Evolutionary conservation across 2,329 filamentous ascomycete genomes (phyloP).

Genomic region (Helotiales sp.): DNA sequence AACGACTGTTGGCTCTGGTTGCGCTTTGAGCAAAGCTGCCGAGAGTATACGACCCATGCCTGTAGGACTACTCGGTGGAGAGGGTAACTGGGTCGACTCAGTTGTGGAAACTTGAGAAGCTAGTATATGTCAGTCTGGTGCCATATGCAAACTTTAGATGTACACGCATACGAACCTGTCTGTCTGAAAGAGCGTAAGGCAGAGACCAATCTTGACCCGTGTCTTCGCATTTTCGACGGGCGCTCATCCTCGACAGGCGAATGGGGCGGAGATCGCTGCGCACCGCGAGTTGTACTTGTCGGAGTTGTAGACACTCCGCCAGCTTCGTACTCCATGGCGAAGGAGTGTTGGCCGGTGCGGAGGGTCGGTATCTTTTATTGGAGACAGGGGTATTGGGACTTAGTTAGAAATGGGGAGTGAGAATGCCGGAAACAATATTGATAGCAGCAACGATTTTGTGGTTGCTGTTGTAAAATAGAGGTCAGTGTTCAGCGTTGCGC

Average conservation of each 20-base stretch:
- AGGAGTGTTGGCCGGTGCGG: background rate
- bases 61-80: conserved; percentile 22
- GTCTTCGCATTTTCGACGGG: conserved; percentile 41
- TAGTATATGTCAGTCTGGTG: conserved; percentile 9
- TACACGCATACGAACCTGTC: conserved; percentile 30
- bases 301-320: conserved; percentile 5
- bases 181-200: conserved; percentile 44
- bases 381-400: background rate
- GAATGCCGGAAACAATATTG: background rate
- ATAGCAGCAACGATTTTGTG: background rate
- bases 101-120: conserved; percentile 21
- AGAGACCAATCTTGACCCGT: conserved; percentile 44
- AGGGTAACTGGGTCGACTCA: conserved; percentile 6
- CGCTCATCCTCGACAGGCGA: conserved; percentile 25
- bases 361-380: background rate
- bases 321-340: conserved; percentile 11
- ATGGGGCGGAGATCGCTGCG: conserved; percentile 27
- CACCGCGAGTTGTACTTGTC: background rate
- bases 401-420: background rate
- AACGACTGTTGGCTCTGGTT: conserved; percentile 45
- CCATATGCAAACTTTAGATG: background rate
- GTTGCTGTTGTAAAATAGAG: background rate
- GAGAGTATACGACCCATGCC: conserved; percentile 38
- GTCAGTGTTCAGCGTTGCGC: background rate
- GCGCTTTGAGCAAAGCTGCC: conserved; percentile 40